Conservation (phyloP, 2,329 filamentous ascomycete genomes). For the Tolypocladium inflatum region DNA sequence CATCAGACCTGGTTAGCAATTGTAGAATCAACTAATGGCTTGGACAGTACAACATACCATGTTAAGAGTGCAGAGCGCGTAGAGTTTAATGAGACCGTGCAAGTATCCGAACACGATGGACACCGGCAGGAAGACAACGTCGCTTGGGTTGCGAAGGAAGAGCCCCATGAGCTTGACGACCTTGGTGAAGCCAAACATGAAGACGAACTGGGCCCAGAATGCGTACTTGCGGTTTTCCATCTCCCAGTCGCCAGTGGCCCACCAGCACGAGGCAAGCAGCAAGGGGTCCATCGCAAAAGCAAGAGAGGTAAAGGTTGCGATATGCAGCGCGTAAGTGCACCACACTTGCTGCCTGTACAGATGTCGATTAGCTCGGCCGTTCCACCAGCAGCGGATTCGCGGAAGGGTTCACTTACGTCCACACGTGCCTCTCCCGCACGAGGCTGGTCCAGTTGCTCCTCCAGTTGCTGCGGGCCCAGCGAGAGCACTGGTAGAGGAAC, state of each 20-base stretch:
- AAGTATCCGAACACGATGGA: slow-evolving; percentile 88
- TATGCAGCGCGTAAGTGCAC: slow-evolving; percentile 87
- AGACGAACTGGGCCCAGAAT: slow-evolving; percentile 55
- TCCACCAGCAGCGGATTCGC: not conserved
- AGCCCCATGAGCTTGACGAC: slow-evolving; percentile 84
- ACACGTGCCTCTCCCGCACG: slow-evolving; percentile 72
- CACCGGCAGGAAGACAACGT: slow-evolving; percentile 71
- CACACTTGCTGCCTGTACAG: slow-evolving; percentile 69
- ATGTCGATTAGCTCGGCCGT: not conserved
- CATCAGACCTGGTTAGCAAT: slow-evolving; percentile 4
- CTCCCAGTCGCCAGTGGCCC: slow-evolving; percentile 55
- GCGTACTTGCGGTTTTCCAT: slow-evolving; percentile 39
- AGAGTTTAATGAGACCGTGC: slow-evolving; percentile 86
- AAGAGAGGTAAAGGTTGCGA: slow-evolving; percentile 86
- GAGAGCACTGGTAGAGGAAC: slow-evolving; percentile 85
- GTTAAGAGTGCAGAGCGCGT: slow-evolving; percentile 72
- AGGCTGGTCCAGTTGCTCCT: slow-evolving; percentile 91
- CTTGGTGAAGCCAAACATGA: slow-evolving; percentile 78
- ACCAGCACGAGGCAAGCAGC: slow-evolving; percentile 59
- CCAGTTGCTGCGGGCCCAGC: slow-evolving; percentile 98
- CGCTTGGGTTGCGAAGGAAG: slow-evolving; percentile 74
- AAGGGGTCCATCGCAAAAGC: slow-evolving; percentile 71
- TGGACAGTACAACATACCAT: slow-evolving; percentile 51
- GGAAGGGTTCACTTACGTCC: slow-evolving; percentile 45
- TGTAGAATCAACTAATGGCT: not conserved